Evolutionary conservation across 768 basidiomycete genomes (phyloP), one percentile per base, ranked within the genome.

Genomic region (Leccinum barrowsii): DNA sequence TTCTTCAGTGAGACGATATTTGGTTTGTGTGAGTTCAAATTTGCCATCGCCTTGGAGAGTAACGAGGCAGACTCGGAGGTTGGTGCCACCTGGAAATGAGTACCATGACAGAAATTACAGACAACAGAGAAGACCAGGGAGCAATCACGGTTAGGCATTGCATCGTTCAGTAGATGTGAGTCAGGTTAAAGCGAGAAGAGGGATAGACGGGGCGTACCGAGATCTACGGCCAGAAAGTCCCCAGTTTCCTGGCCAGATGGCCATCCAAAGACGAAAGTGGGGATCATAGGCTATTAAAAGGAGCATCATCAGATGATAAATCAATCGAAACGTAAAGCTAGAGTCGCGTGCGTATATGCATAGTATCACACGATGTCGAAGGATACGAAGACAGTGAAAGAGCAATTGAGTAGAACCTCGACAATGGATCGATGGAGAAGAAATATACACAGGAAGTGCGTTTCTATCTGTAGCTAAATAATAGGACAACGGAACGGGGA

Each of bases 1-100:
- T 68, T 98, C 97, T 69, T 99, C 97, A 1, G 92, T 86, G 48
- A 99, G 83, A 52, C 95, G 89, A 75, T 98, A 98, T 74, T 99
- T 99, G 35, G 94, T 89, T 71, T 98, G 96, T 0, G 94, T 94
- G 65, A 99, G 89, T 75, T 98, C 94, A 72, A 98, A 99, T 78
- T 96, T 95, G 59, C 97, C 96, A 10, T 86, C 82, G 24, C 97
- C 97, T 64, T 90, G 85, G 2, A 99, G 78, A 28, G 87, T 90
- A 52, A 99, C 96, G 47, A 97, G 87, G 76, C 97, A 99, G 47
- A 98, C 97, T 47, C 97, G 94, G n/a, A 99, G 82, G 70, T 99
- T 98, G 22, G 96, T 98, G 34, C 95, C 95, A 53, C 92, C 91
- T 92, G 59, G 17, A 1, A 30, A 55, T 5, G n/a, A 5, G 40